These are phyloP conservation scores for Boletus insuetus DNA, from an alignment of 768 basidiomycete species.

Conservation along the genomic window DNA sequence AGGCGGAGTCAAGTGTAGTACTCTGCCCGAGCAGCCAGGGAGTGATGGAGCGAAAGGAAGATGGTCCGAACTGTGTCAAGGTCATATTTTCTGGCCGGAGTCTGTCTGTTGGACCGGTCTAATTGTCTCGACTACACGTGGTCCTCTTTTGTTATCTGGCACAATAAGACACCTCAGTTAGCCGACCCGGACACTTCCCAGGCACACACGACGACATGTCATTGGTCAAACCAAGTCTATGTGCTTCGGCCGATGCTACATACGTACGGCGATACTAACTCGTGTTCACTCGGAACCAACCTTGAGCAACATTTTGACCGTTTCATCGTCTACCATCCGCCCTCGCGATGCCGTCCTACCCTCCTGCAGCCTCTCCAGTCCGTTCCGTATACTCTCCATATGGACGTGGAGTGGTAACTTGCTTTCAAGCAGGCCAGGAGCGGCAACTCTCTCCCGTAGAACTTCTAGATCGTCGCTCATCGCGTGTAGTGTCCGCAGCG, in stretches of 20 bases:
- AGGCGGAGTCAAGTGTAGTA: neutral
- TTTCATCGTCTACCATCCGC: conserved; percentile 42
- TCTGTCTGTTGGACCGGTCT: too few species aligned
- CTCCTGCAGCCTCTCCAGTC: conserved; percentile 55
- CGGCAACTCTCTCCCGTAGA: conserved; percentile 66
- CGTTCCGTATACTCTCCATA: conserved; percentile 65
- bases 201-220: too few species aligned
- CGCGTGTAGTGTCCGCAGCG: conserved; percentile 55
- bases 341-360: conserved; percentile 52
- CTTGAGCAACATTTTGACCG: conserved; percentile 24
- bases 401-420: conserved; percentile 70
- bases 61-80: neutral
- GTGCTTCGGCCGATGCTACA: too few species aligned
- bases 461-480: conserved; percentile 79
- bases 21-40: neutral
- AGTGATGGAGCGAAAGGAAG: neutral
- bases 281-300: conserved; percentile 4
- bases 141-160: conserved; percentile 17
- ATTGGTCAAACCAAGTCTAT: too few species aligned
- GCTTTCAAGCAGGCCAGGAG: conserved; percentile 60
- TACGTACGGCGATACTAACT: too few species aligned
- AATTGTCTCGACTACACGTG: too few species aligned
- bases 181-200: neutral
- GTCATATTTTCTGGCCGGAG: conserved; percentile 16
- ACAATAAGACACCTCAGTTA: conserved; percentile 24